These are phyloP conservation scores for Huntiella moniliformis DNA, from an alignment of 2,329 filamentous ascomycete species.

Conservation along the genomic window DNA sequence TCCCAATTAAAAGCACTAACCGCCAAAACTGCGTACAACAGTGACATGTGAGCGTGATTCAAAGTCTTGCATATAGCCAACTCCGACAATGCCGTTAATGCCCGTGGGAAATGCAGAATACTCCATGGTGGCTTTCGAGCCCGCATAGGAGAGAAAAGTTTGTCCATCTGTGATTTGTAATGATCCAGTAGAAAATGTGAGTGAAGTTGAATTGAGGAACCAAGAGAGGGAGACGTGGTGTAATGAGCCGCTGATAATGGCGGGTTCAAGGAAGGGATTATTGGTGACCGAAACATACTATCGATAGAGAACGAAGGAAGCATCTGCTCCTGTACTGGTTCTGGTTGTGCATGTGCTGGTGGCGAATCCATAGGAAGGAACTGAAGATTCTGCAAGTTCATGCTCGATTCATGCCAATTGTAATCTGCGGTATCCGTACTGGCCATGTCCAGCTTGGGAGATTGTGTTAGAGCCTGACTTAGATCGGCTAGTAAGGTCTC, in stretches of 20 bases:
- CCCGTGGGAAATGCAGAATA: conserved; percentile 21
- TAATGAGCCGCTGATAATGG: background rate
- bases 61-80: conserved; percentile 19
- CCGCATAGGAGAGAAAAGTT: conserved; percentile 20
- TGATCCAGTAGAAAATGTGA: conserved; percentile 19
- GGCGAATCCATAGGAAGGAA: background rate
- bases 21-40: conserved; percentile 21
- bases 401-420: background rate
- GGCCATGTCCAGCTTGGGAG: background rate
- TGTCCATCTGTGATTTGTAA: conserved; percentile 20
- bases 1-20: conserved; percentile 22
- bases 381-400: background rate
- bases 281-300: background rate
- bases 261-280: background rate
- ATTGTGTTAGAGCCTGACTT: background rate
- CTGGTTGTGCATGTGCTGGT: background rate
- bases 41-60: conserved; percentile 19
- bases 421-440: too few relatives aligned
- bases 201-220: conserved; percentile 1
- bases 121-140: conserved; percentile 24
- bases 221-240: background rate
- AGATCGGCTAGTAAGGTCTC: background rate
- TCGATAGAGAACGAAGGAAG: background rate
- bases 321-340: background rate
- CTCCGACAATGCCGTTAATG: conserved; percentile 20